Evolutionary conservation across 2,329 filamentous ascomycete species (phyloP).

Genomic region (Cladosporium sp.): DNA sequence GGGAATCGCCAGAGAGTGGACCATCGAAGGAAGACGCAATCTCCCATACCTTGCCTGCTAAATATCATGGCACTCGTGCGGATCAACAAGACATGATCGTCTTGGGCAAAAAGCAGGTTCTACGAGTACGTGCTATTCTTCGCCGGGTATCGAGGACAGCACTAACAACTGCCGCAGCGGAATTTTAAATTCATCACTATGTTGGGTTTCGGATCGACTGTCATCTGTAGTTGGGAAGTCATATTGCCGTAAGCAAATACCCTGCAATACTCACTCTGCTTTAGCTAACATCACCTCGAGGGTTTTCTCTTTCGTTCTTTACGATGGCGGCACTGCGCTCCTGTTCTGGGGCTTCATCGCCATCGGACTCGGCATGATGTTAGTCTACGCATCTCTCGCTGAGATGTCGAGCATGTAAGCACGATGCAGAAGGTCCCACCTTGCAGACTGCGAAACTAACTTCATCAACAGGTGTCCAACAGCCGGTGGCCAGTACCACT

Average conservation of each 20-base stretch:
- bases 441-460: neutral
- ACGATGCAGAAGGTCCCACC: neutral
- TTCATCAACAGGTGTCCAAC: conserved; percentile 12
- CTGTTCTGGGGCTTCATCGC: conserved; percentile 23
- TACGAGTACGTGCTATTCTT: neutral
- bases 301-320: conserved; percentile 14
- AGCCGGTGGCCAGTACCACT: conserved; percentile 22
- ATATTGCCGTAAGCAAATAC: conserved; percentile 17
- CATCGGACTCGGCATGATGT: conserved; percentile 14
- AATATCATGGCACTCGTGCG: conserved; percentile 14
- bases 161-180: conserved; percentile 15
- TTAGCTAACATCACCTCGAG: neutral
- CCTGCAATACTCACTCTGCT: neutral
- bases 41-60: conserved; percentile 5
- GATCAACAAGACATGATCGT: conserved; percentile 14
- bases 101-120: conserved; percentile 10
- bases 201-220: conserved; percentile 27
- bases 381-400: conserved; percentile 20
- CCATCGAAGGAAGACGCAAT: conserved; percentile 2
- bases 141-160: too few relatives aligned
- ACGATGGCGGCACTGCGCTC: conserved; percentile 21
- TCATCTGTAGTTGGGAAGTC: conserved; percentile 29
- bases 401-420: conserved; percentile 18
- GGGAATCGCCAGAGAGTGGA: neutral
- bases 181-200: conserved; percentile 29